Evolutionary conservation across 169 alveolate species (phyloP).

Genomic region (Perkinsus marinus): DNA sequence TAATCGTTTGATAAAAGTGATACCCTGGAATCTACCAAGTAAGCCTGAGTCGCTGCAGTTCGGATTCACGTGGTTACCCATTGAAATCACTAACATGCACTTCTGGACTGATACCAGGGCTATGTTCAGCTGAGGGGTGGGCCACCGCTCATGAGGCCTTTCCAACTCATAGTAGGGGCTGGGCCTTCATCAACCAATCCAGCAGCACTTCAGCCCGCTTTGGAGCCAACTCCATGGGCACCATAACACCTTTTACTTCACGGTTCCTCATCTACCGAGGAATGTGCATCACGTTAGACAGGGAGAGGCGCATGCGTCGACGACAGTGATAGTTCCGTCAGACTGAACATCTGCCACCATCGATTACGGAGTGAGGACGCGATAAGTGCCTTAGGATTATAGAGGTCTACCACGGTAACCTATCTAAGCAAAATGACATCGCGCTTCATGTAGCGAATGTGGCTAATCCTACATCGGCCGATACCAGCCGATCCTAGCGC

Average conservation of each 20-base stretch:
- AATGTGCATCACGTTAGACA: slow-evolving; percentile 9
- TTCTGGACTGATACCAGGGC: neutral
- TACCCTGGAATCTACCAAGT: neutral
- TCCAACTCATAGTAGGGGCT: neutral
- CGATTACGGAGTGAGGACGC: neutral
- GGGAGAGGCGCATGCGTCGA: slow-evolving; percentile 31
- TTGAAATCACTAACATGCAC: neutral
- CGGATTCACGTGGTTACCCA: slow-evolving; percentile 5
- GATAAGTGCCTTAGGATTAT: neutral
- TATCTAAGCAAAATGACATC: neutral
- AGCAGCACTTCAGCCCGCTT: slow-evolving; percentile 11
- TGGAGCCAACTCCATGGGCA: slow-evolving; percentile 16
- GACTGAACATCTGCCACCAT: slow-evolving; percentile 9
- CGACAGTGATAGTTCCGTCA: slow-evolving; percentile 13
- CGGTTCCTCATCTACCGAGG: slow-evolving; percentile 10
- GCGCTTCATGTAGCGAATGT: too few species aligned
- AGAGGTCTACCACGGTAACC: neutral
- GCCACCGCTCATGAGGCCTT: neutral
- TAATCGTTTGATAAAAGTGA: neutral
- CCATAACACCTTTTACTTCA: slow-evolving; percentile 2
- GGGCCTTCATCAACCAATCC: neutral
- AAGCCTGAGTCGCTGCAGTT: slow-evolving; percentile 23
- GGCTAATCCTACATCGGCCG: neutral
- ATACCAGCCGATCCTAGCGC: neutral
- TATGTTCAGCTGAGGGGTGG: neutral